Base-by-base conservation (phyloP, 805 yeast species). In the Wickerhamiella sergipiensis region DNA sequence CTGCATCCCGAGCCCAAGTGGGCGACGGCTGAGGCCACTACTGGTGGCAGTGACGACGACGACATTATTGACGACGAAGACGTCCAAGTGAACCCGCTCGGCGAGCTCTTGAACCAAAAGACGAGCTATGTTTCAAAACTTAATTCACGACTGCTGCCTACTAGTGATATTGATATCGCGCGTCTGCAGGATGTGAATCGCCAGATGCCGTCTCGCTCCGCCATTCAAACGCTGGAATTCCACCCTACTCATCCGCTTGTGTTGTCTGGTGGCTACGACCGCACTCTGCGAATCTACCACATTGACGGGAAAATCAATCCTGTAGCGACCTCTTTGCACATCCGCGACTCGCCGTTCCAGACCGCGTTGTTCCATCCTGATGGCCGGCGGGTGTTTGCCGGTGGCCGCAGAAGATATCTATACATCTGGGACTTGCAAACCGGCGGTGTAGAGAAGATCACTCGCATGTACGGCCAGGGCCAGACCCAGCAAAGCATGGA, bases 401-500 rank as follows among this genome's bases (percentile, higher is more conserved):
- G 84, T 54, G 98, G 97, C 53, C 79, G 97, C 69, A 79, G 98
- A 70, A 76, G 85, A 52, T 89, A 82, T 64, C 81, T 92, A 86
- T 86, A 84, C 68, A 81, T 87, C 47, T 89, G 97, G 95, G 89
- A 88, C 65, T 71, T 92, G 48, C 78, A 79, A 15, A 69, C 76
- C 1, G 88, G 90, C 12, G 73, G 71, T 18, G 79, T 88, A 44
- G 95, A 88, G 57, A 92, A 89, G 67, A 79, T 92, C 42, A 78
- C 85, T 50, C 78, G 96, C 66, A 68, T 90, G 74, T 90, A 89
- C 64, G 98, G 98, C 3, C 95, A 89, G 61, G 95, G 86, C 62
- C 70, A 75, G 36, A 78, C 82, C 36, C 97, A 90, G 70, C 76
- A 77, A 58, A 81, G 94, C 9, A 86, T 88, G 74, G 98, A 92